Evolutionary conservation across 305 asterid genomes (phyloP).

Genomic region (Ajuga reptans): DNA sequence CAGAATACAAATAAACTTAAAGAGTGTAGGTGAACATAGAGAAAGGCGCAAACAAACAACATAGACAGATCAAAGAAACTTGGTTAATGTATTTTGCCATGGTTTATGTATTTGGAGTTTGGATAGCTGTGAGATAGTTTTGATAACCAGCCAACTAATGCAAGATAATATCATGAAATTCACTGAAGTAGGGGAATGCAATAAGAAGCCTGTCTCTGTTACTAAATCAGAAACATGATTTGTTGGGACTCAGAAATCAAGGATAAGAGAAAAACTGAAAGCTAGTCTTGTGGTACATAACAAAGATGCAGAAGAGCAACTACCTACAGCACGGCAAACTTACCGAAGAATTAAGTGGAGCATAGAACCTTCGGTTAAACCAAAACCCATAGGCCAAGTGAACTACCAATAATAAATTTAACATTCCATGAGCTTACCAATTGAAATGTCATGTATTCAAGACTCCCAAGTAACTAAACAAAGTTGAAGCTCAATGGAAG

Average conservation of each 20-base stretch:
- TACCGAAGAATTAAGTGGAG: slow-evolving; percentile 83
- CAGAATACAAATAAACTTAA: neutral
- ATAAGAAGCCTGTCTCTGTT: neutral
- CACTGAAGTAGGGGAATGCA: slow-evolving; percentile 1
- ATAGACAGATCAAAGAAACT: neutral
- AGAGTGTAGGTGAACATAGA: neutral
- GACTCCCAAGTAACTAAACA: neutral
- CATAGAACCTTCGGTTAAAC: slow-evolving; percentile 63
- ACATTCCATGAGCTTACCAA: slow-evolving; percentile 20
- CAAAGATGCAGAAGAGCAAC: neutral
- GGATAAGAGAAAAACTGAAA: too few relatives aligned
- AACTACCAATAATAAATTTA: slow-evolving; percentile 45
- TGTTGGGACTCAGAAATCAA: slow-evolving; percentile 8
- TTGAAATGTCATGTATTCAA: neutral
- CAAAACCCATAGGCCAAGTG: slow-evolving; percentile 94
- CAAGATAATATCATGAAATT: slow-evolving; percentile 3
- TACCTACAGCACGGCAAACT: slow-evolving; percentile 17
- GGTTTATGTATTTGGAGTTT: neutral
- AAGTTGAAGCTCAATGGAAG: neutral
- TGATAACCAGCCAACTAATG: neutral
- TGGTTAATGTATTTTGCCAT: neutral
- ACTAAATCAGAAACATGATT: slow-evolving; percentile 11
- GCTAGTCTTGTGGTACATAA: neutral
- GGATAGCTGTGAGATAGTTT: too few relatives aligned
- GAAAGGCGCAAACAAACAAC: neutral